Conservation (phyloP, 1,139 yeast species). For the Blastobotrys serpentis region DNA sequence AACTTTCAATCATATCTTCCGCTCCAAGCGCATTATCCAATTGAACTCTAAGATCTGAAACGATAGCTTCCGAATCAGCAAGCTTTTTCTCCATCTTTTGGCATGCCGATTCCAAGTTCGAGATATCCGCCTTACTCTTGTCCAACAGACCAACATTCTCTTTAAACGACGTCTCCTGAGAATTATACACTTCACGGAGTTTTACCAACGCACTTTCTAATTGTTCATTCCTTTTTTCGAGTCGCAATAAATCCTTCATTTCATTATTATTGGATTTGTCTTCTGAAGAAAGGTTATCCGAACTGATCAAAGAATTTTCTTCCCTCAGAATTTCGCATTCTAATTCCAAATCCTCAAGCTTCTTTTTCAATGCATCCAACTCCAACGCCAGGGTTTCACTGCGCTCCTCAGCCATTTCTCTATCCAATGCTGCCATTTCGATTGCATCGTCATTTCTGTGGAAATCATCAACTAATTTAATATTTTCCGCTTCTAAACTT, state of each 20-base stretch:
- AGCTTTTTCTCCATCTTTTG: slow-evolving; percentile 39
- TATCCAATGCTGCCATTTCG: slow-evolving; percentile 56
- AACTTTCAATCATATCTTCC: slow-evolving; percentile 50
- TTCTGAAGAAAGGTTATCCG: background rate
- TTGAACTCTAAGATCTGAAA: slow-evolving; percentile 47
- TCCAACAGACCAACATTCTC: slow-evolving; percentile 41
- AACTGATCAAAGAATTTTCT: slow-evolving; percentile 43
- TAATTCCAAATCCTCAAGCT: slow-evolving; percentile 42
- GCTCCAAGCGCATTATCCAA: slow-evolving; percentile 40
- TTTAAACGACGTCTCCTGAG: slow-evolving; percentile 43
- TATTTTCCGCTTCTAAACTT: slow-evolving; percentile 32
- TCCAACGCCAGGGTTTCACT: slow-evolving; percentile 41
- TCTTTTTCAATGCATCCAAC: slow-evolving; percentile 37
- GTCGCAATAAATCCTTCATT: slow-evolving; percentile 35
- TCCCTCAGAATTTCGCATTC: slow-evolving; percentile 49
- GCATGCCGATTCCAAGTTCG: slow-evolving; percentile 19
- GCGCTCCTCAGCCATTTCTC: slow-evolving; percentile 50
- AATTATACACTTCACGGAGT: slow-evolving; percentile 40
- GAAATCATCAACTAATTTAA: slow-evolving; percentile 37
- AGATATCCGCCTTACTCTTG: slow-evolving; percentile 20
- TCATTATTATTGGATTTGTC: slow-evolving; percentile 26
- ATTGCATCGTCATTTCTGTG: slow-evolving; percentile 43
- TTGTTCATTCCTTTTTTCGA: slow-evolving; percentile 43
- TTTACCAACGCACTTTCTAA: slow-evolving; percentile 43
- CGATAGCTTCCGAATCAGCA: slow-evolving; percentile 42